These are phyloP conservation scores for Acer yangbiense DNA, from an alignment of 345 rosid species.

Conservation along the genomic window DNA sequence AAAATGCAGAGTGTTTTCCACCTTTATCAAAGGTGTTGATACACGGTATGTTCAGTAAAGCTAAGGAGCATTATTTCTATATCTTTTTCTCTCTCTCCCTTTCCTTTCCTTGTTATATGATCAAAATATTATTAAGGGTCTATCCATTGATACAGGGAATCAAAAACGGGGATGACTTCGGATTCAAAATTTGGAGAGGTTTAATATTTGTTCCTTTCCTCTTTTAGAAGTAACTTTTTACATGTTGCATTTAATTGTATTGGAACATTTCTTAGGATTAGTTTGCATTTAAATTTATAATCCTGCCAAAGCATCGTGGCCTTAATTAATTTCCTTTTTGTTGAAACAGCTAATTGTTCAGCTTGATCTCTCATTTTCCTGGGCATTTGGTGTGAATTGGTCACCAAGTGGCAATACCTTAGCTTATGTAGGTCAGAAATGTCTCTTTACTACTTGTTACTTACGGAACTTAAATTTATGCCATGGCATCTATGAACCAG, in stretches of 20 bases:
- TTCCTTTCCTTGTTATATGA: constrained; percentile 4
- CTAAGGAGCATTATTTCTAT: constrained; percentile 5
- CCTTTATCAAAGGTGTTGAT: constrained; percentile 98
- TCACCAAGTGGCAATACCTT: constrained; percentile 97
- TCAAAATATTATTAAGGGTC: constrained; percentile 26
- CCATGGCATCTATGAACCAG: neutral
- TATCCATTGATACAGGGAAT: constrained; percentile 53
- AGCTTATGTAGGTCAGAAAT: constrained; percentile 92
- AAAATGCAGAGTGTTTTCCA: constrained; percentile 92
- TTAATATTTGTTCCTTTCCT: constrained; percentile 27
- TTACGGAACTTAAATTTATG: neutral
- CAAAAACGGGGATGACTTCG: constrained; percentile 64
- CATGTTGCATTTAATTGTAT: neutral
- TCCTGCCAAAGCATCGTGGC: neutral
- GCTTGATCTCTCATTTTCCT: constrained; percentile 97
- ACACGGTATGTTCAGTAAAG: constrained; percentile 51
- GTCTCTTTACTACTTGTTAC: constrained; percentile 23
- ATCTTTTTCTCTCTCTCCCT: constrained; percentile 1
- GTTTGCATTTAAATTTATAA: constrained; percentile 2
- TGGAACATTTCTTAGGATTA: constrained; percentile 12
- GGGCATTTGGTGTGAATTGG: constrained; percentile 99
- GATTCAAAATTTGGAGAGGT: constrained; percentile 98
- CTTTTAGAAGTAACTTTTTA: constrained; percentile 5
- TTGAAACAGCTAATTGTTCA: constrained; percentile 87
- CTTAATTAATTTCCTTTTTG: constrained; percentile 21